These are phyloP conservation scores for Echites panduratus DNA, from an alignment of 257 asterid genomes.

Conservation along the genomic window DNA sequence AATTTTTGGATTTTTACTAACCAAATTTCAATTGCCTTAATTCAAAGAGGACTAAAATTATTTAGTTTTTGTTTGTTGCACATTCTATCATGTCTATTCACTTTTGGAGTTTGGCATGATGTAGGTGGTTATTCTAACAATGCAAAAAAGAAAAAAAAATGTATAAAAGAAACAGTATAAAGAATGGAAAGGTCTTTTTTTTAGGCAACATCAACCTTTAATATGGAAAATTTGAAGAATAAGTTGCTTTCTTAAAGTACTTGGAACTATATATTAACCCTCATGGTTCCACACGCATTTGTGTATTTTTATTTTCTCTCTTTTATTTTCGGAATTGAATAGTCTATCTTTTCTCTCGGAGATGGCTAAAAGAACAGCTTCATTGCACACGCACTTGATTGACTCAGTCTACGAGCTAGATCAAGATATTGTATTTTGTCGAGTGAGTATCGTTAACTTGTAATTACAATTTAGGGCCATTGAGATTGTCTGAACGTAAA, in stretches of 20 bases:
- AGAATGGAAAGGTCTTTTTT: not conserved
- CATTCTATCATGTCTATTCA: not conserved
- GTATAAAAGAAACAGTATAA: not conserved
- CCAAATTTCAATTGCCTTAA: not conserved
- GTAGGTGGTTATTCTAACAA: not conserved
- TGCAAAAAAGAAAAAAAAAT: not conserved
- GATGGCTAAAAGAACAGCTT: no score
- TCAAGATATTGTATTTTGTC: no score
- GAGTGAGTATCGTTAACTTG: no score
- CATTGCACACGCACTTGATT: no score
- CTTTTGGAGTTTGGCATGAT: not conserved
- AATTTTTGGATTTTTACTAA: not conserved
- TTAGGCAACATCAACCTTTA: not conserved
- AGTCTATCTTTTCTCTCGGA: no score
- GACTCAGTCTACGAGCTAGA: no score
- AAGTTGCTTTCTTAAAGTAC: not conserved
- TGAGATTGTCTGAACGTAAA: no score
- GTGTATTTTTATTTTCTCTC: no score
- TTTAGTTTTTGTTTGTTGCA: not conserved
- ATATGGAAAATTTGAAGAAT: no score
- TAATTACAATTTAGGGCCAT: no score
- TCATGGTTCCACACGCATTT: no score
- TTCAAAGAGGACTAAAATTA: not conserved
- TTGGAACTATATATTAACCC: slow-evolving; percentile 5
- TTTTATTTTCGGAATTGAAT: no score